phyloP scores from a whole-genome alignment of 352 stramenopile species.

The Phytophthora tubulina region DNA sequence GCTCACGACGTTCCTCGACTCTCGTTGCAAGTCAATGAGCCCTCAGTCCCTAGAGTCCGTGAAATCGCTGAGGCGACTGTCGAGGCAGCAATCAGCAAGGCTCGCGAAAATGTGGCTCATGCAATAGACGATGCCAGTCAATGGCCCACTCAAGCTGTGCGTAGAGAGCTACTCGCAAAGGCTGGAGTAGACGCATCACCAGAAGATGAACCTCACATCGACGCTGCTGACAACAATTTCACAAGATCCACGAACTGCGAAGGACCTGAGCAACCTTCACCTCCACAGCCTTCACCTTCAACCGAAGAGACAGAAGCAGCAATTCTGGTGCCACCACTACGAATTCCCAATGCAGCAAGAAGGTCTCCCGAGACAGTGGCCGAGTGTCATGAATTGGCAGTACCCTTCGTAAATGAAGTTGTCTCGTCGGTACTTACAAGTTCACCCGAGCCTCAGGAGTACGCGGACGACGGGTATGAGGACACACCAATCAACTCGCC shows the following conservation, averaged over 20 bases:
- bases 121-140: conserved; percentile 16
- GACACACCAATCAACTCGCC: conserved; percentile 32
- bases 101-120: conserved; percentile 22
- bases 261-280: background rate
- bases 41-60: background rate
- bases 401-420: conserved; percentile 22
- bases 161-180: conserved; percentile 14
- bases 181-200: background rate
- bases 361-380: background rate
- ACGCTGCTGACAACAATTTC: conserved; percentile 9
- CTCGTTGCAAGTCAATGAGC: background rate
- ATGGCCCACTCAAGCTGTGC: conserved; percentile 11
- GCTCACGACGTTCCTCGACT: conserved; percentile 6
- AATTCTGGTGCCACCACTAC: conserved; percentile 10
- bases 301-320: background rate
- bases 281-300: background rate
- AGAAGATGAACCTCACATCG: background rate
- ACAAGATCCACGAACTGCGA: background rate
- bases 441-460: conserved; percentile 11
- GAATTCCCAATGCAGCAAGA: background rate
- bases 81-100: conserved; percentile 11
- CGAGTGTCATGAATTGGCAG: conserved; percentile 14
- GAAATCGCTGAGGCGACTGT: conserved; percentile 25
- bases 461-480: conserved; percentile 25
- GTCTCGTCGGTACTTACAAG: conserved; percentile 15